A percentile compares a stretch with the other conserved stretches of the same genome.
These are phyloP conservation scores for Fusarium sororula DNA, from an alignment of 2,329 filamentous ascomycete species.

Conservation along the genomic window DNA sequence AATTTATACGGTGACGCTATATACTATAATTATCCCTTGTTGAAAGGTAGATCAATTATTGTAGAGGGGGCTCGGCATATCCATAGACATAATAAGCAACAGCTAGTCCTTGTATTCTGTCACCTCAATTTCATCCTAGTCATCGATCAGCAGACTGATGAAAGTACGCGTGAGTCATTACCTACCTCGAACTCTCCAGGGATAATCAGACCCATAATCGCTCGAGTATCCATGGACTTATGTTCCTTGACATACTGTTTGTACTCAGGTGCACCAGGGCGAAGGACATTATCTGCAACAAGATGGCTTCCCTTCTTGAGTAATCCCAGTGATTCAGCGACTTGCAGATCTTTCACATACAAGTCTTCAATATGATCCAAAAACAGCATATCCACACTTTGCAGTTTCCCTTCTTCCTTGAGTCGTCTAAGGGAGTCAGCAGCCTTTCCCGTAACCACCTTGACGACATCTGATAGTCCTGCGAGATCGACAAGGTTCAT, in stretches of 20 bases:
- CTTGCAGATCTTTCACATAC: background rate
- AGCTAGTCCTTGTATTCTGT: background rate
- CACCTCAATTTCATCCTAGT: background rate
- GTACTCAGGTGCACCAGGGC: background rate
- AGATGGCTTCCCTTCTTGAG: background rate
- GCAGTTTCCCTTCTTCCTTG: background rate
- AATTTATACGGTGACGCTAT: fast-evolving
- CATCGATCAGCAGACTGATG: background rate
- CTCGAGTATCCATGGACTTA: background rate
- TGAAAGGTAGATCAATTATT: background rate
- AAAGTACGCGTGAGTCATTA: fast-evolving
- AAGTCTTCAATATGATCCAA: background rate
- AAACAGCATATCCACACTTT: background rate
- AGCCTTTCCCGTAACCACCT: background rate
- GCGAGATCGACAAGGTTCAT: background rate
- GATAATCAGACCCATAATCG: background rate
- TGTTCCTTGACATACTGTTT: background rate
- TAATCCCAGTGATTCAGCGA: background rate
- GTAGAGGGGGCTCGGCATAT: fast-evolving
- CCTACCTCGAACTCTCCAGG: background rate
- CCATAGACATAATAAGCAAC: background rate
- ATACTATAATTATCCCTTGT: background rate
- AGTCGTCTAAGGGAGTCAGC: background rate
- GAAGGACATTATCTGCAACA: background rate
- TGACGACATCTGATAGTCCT: background rate